Base-by-base conservation (phyloP, 176 grass and related monocot genomes). In the Zoysia pacifica region DNA sequence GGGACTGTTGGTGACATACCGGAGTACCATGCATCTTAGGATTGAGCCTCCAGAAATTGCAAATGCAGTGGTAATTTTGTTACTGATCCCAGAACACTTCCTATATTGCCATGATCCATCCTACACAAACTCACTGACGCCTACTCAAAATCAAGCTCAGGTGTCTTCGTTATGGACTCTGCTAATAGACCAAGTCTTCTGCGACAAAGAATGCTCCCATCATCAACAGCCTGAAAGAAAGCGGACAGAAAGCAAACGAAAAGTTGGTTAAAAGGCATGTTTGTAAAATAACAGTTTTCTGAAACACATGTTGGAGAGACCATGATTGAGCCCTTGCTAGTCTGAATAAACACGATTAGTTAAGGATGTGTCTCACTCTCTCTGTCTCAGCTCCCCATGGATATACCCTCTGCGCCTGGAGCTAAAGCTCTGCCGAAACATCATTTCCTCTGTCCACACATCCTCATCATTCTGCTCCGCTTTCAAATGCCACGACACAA, bases 391-490 rank as follows among this genome's bases (percentile, higher is more conserved):
- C 13, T 2, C 15, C 37, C 18, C 10, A 65, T 63, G 75, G 82
- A 66, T 72, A 86, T 67, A 52, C 43, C 76, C 44, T 59, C 67
- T 85, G 65, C 59, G 66, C 52, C 84, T 59, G 72, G 69, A 70
- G 36, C 45, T 65, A 89, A 81, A 60, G 87, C 79, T 67, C 67
- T 46, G 8, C 16, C 44, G 18, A 63, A 79, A 81, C 85, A 93
- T 88, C 71, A 91, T 87, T 73, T 73, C 73, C 74, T 82, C 77
- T 74, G 79, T 76, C 70, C 78, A 82, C 73, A 74, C 78, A 50
- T 47, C 40, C 79, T 79, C 92, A 94, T 94, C 84, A 94, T 94
- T 87, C 75, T 87, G 89, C 81, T 80, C 19, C 83, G 80, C 52
- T 75, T 87, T 81, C 72, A 62, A 39, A 76, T 72, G 64, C 77